Evolutionary conservation across 2,329 filamentous ascomycete species (phyloP).

Genomic region (Byssoonygena ceratinophila): DNA sequence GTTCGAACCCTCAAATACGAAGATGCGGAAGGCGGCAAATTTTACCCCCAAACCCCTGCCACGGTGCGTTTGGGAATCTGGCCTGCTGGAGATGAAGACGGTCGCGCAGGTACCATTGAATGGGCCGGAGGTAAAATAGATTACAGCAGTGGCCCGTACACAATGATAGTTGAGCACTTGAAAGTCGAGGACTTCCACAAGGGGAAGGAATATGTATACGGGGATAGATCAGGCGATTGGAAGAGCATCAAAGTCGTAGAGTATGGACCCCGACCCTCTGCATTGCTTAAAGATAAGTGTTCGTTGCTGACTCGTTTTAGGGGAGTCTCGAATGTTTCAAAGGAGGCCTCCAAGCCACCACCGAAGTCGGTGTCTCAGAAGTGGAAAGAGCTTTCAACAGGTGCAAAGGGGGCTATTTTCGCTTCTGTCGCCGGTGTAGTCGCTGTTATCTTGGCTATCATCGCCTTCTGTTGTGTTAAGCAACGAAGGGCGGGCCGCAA

Average conservation of each 20-base stretch:
- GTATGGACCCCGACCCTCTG: slow-evolving; percentile 23
- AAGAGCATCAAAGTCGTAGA: slow-evolving; percentile 54
- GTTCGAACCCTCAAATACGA: slow-evolving; percentile 53
- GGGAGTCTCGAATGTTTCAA: slow-evolving; percentile 50
- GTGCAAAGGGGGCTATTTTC: slow-evolving; percentile 41
- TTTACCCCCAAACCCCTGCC: slow-evolving; percentile 65
- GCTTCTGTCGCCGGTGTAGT: slow-evolving; percentile 29
- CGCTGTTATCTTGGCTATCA: slow-evolving; percentile 26
- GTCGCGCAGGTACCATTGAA: slow-evolving; percentile 13
- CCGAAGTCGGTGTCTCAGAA: slow-evolving; percentile 30
- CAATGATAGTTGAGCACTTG: slow-evolving; percentile 60
- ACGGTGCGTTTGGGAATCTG: slow-evolving; percentile 60
- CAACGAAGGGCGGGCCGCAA: slow-evolving; percentile 42
- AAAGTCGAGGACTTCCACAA: slow-evolving; percentile 48
- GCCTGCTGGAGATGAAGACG: slow-evolving; percentile 49
- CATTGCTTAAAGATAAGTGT: background rate
- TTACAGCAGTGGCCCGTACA: slow-evolving; percentile 49
- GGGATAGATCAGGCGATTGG: slow-evolving; percentile 51
- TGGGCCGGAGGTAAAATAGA: slow-evolving; percentile 18
- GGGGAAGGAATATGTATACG: slow-evolving; percentile 54
- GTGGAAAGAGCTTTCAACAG: slow-evolving; percentile 36
- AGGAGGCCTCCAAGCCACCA: slow-evolving; percentile 29
- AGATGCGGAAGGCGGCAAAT: slow-evolving; percentile 55
- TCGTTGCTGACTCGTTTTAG: slow-evolving; percentile 38
- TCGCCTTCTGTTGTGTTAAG: slow-evolving; percentile 40